Base-by-base conservation (phyloP, 225 moss, liverwort and hornwort species). In the Pleurozium schreberi region DNA sequence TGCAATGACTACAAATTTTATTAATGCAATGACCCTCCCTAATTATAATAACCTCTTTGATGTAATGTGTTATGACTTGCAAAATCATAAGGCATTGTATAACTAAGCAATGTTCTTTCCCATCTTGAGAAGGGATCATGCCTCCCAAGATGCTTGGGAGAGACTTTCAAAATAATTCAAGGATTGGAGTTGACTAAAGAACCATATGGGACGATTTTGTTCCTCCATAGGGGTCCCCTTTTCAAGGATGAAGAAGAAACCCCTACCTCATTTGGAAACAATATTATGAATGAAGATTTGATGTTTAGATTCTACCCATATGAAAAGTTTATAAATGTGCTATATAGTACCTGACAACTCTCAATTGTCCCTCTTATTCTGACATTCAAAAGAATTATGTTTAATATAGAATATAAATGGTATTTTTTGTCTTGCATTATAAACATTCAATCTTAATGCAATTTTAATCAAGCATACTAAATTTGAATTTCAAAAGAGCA, bases 131-230 rank as follows among this genome's bases (percentile, higher is more conserved):
- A 33, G 55, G 18, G 53, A 12, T n/a, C 12, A 7, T 21, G 4
- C n/a, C n/a, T n/a, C 21, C 12, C 2, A 20, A 12, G 22, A 68
- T 68, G 22, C 12, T 0, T 68, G 0, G 11, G 38, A 68, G 6
- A 67, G 23, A n/a, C 12, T 21, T 68, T 22, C 4, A n/a, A 2
- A 12, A 23, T n/a, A 23, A 68, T 68, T 40, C 40, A 68, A 68
- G 2, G 40, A 68, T 68, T 68, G 8, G 2, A 23, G 12, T 23
- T n/a, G 23, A 0, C 4, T 8, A 2, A 8, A 0, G 8, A 68
- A 40, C 22, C 40, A 68, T 40, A 3, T 22, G 13, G 13, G 7
- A 68, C 4, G 40, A 22, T 13, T 68, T 40, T 22, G 4, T 68
- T 68, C 68, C 68, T 11, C 0, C 21, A 4, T 7, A n/a, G 6